Evolutionary conservation across 768 basidiomycete genomes (phyloP).

Genomic region (Erythrobasidium yunnanense): DNA sequence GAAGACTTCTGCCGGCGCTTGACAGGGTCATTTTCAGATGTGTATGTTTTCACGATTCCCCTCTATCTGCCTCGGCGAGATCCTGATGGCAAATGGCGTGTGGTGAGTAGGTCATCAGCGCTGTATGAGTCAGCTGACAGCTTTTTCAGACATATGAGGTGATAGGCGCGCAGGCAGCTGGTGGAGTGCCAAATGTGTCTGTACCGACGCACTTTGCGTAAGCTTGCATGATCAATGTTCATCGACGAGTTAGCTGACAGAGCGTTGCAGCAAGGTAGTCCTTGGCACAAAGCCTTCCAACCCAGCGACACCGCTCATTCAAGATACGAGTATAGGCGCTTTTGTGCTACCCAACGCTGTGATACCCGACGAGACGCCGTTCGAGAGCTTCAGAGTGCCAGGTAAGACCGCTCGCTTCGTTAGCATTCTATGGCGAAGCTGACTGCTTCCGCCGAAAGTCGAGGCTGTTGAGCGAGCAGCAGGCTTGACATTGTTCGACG

Average conservation of each 20-base stretch:
- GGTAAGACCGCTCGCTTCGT: slow-evolving; percentile 46
- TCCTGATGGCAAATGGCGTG: slow-evolving; percentile 84
- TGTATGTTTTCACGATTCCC: slow-evolving; percentile 94
- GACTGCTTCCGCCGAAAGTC: slow-evolving; percentile 48
- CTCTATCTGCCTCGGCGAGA: slow-evolving; percentile 77
- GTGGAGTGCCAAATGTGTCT: slow-evolving; percentile 50
- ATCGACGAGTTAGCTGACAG: slow-evolving; percentile 38
- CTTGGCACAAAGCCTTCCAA: slow-evolving; percentile 37
- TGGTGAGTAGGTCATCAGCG: slow-evolving; percentile 53
- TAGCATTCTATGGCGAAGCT: not conserved
- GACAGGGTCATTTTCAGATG: slow-evolving; percentile 77
- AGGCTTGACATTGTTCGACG: slow-evolving; percentile 80
- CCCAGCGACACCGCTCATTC: slow-evolving; percentile 51
- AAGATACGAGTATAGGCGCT: slow-evolving; percentile 76
- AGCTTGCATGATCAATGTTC: slow-evolving; percentile 69
- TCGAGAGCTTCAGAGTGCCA: slow-evolving; percentile 71
- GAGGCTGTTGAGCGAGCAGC: slow-evolving; percentile 75
- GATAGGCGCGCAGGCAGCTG: slow-evolving; percentile 52
- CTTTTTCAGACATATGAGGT: slow-evolving; percentile 70
- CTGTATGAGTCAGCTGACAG: not conserved
- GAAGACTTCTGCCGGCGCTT: slow-evolving; percentile 90
- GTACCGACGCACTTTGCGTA: slow-evolving; percentile 99
- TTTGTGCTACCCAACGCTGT: slow-evolving; percentile 92
- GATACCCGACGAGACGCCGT: slow-evolving; percentile 70
- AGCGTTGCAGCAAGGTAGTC: slow-evolving; percentile 23